These are phyloP conservation scores for Neonectria punicea DNA, from an alignment of 2,329 filamentous ascomycete genomes.

Conservation along the genomic window DNA sequence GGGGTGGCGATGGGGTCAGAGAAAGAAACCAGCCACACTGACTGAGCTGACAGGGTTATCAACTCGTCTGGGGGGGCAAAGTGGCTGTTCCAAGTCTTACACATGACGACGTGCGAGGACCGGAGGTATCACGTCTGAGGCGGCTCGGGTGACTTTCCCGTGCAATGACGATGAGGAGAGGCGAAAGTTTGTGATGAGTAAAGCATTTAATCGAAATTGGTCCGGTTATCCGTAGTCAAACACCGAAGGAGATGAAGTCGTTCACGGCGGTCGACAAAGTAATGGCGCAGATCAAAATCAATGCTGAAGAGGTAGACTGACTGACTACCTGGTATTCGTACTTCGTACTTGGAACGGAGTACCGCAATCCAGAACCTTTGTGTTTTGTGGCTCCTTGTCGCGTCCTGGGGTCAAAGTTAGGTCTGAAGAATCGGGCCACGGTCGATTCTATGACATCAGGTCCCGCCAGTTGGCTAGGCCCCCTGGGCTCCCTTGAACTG, in stretches of 20 bases:
- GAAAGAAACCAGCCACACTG: conserved; percentile 22
- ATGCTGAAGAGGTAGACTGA: no score
- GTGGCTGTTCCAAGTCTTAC: conserved; percentile 11
- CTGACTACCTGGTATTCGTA: background rate
- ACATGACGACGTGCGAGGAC: background rate
- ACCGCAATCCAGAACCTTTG: background rate
- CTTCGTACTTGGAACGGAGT: background rate
- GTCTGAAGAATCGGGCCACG: conserved; percentile 22
- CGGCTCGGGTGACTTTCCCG: background rate
- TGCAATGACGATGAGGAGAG: background rate
- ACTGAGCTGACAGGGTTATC: conserved; percentile 2
- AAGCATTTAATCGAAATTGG: background rate
- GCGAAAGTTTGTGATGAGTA: background rate
- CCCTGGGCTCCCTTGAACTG: conserved; percentile 30
- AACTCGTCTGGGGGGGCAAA: background rate
- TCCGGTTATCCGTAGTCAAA: background rate
- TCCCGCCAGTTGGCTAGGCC: conserved; percentile 24
- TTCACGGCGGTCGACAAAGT: background rate
- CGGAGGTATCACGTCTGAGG: conserved; percentile 5
- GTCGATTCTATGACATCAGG: conserved; percentile 43
- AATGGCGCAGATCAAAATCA: conserved; percentile 3
- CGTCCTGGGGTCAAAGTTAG: background rate
- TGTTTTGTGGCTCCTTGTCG: background rate
- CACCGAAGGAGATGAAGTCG: background rate
- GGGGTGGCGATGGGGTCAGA: conserved; percentile 4